These are phyloP conservation scores for Chaetothyriales sp. DNA, from an alignment of 2,329 filamentous ascomycete genomes.

Conservation along the genomic window DNA sequence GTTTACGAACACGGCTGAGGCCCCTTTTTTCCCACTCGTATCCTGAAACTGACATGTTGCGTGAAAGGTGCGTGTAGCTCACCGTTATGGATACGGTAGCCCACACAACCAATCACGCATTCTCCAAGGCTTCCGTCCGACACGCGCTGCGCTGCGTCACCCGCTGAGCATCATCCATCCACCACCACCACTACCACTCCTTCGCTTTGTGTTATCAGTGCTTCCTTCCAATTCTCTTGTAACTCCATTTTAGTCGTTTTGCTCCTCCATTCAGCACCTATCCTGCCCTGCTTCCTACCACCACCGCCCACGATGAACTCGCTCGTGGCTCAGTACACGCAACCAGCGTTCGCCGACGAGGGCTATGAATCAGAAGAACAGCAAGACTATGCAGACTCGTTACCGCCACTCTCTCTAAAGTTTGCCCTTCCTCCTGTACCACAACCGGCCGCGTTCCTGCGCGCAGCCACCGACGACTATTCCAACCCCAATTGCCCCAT, in stretches of 20 bases:
- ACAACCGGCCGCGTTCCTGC: slow-evolving; percentile 84
- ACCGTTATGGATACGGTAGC: neutral
- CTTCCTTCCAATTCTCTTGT: neutral
- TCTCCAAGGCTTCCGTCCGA: neutral
- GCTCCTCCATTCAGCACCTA: neutral
- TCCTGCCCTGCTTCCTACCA: neutral
- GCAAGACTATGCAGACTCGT: slow-evolving; percentile 50
- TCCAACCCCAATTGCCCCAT: slow-evolving; percentile 94
- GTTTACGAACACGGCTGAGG: neutral
- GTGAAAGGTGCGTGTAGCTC: no score
- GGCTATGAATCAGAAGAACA: slow-evolving; percentile 57
- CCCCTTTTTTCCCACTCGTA: no score
- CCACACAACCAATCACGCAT: neutral
- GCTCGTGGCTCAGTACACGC: slow-evolving; percentile 82
- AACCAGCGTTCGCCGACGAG: slow-evolving; percentile 59
- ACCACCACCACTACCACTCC: neutral
- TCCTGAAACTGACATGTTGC: no score
- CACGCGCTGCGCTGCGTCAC: neutral
- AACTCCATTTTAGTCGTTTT: neutral
- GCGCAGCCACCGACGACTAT: slow-evolving; percentile 91
- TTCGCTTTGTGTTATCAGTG: neutral
- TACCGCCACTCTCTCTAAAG: slow-evolving; percentile 69
- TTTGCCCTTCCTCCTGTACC: slow-evolving; percentile 82
- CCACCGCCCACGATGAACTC: slow-evolving; percentile 81
- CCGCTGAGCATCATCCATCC: neutral